phyloP scores from a whole-genome alignment of 345 rosid genomes.

The Noccaea bulbosa region DNA sequence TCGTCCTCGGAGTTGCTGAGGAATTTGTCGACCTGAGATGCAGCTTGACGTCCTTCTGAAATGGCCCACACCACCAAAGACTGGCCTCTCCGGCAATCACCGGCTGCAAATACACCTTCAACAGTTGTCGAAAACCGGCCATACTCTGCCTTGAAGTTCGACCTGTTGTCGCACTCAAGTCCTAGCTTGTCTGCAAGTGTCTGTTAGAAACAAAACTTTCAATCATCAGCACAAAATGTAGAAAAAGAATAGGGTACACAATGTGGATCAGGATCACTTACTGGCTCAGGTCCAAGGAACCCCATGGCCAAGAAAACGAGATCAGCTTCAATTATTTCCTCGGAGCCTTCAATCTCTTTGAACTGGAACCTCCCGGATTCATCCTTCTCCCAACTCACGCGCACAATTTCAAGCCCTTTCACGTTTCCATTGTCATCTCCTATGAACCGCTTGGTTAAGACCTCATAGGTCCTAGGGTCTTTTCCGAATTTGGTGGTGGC shows the following conservation, averaged over 20 bases:
- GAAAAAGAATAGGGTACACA: neutral
- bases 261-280: conserved; percentile 44
- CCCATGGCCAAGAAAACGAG: conserved; percentile 96
- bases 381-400: conserved; percentile 90
- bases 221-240: neutral
- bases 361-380: conserved; percentile 77
- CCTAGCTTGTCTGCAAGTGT: conserved; percentile 82
- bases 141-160: conserved; percentile 92
- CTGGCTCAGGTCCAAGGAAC: conserved; percentile 95
- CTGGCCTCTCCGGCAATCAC: conserved; percentile 97
- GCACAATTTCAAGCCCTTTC: conserved; percentile 82
- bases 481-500: conserved; percentile 82
- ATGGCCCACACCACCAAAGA: conserved; percentile 99
- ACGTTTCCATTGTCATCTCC: conserved; percentile 84
- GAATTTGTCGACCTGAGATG: conserved; percentile 81
- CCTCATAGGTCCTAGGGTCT: conserved; percentile 94
- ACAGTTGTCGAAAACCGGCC: conserved; percentile 84
- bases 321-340: conserved; percentile 87
- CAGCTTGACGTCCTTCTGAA: conserved; percentile 97
- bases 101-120: conserved; percentile 94
- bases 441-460: conserved; percentile 82
- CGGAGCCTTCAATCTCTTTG: conserved; percentile 85
- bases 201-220: conserved; percentile 11
- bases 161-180: conserved; percentile 76
- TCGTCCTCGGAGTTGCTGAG: conserved; percentile 49